These are phyloP conservation scores for Phytophthora hybrid DNA, from an alignment of 352 stramenopile genomes.

Conservation along the genomic window DNA sequence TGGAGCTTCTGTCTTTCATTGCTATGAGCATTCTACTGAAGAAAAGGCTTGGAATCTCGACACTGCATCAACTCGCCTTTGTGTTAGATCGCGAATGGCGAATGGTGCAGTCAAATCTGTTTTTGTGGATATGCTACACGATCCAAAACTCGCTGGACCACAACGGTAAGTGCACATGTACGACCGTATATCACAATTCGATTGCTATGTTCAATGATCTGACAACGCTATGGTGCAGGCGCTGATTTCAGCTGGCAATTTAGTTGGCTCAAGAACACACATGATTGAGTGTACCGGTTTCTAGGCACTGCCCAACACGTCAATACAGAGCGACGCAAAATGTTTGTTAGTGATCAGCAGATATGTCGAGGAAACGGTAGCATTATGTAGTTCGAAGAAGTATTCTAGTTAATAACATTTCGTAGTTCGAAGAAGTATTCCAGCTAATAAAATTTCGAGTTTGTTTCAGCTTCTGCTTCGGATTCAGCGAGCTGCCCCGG, in stretches of 20 bases:
- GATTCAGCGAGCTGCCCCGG: slow-evolving; percentile 1
- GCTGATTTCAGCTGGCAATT: slow-evolving; percentile 38
- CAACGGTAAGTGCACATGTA: slow-evolving; percentile 23
- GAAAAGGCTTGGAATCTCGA: slow-evolving; percentile 34
- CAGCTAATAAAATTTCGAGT: not conserved
- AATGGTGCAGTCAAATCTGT: slow-evolving; percentile 53
- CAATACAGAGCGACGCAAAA: not conserved
- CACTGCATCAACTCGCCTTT: slow-evolving; percentile 44
- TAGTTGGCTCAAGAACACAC: slow-evolving; percentile 10
- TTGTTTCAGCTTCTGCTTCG: not conserved
- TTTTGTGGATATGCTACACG: slow-evolving; percentile 54
- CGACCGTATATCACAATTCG: not conserved
- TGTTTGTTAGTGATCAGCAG: not conserved
- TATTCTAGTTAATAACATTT: too few relatives aligned
- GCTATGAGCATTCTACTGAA: slow-evolving; percentile 29
- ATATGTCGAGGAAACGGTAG: too few relatives aligned
- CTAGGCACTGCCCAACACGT: too few relatives aligned
- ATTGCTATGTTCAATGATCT: not conserved
- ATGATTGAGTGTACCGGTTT: not conserved
- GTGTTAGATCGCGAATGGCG: slow-evolving; percentile 46
- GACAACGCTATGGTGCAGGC: slow-evolving; percentile 15
- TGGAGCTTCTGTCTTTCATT: slow-evolving; percentile 42
- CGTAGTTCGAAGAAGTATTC: too few relatives aligned
- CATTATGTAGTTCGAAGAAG: too few relatives aligned
- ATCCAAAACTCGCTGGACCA: slow-evolving; percentile 51